Conservation (phyloP, 192 early-diverging fungal species). For the Entomortierella chlamydospora region DNA sequence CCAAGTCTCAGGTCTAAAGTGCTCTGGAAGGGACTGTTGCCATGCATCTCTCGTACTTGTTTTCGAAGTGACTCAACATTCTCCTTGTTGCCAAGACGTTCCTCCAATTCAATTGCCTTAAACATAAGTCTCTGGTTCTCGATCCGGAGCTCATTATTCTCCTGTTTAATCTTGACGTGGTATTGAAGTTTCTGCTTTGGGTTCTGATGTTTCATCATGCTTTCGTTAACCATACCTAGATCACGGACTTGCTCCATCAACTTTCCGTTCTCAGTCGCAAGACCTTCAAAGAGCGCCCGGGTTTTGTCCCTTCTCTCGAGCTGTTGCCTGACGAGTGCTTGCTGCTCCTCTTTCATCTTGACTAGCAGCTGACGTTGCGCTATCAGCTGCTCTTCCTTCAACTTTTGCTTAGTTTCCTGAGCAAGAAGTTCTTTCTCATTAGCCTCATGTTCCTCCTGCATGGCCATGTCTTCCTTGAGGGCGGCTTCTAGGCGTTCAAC, state of each 20-base stretch:
- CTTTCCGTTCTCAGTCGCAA: slow-evolving; percentile 51
- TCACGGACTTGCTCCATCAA: slow-evolving; percentile 51
- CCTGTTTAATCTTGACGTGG: slow-evolving; percentile 59
- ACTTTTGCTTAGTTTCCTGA: slow-evolving; percentile 30
- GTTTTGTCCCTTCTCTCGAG: slow-evolving; percentile 37
- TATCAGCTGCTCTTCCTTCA: slow-evolving; percentile 39
- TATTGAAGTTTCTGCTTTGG: slow-evolving; percentile 56
- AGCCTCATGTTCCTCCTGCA: slow-evolving; percentile 27
- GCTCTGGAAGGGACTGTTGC: slow-evolving; percentile 19
- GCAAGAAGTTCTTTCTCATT: slow-evolving; percentile 17
- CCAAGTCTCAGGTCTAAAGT: slow-evolving; percentile 6
- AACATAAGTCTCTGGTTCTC: slow-evolving; percentile 54
- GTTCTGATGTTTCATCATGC: slow-evolving; percentile 56
- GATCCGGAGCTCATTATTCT: slow-evolving; percentile 56
- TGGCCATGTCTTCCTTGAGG: slow-evolving; percentile 16
- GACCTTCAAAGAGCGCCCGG: slow-evolving; percentile 39
- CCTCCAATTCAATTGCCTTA: slow-evolving; percentile 47
- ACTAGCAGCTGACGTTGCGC: slow-evolving; percentile 35
- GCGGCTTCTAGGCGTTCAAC: slow-evolving; percentile 22
- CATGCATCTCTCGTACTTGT: slow-evolving; percentile 49
- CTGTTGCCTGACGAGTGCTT: slow-evolving; percentile 21
- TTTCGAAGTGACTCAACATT: slow-evolving; percentile 49
- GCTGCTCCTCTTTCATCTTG: slow-evolving; percentile 51
- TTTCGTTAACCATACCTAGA: slow-evolving; percentile 44
- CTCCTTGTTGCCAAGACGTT: slow-evolving; percentile 51